These are phyloP conservation scores for Hortaea sp. DNA, from an alignment of 2,329 filamentous ascomycete genomes.

Conservation along the genomic window DNA sequence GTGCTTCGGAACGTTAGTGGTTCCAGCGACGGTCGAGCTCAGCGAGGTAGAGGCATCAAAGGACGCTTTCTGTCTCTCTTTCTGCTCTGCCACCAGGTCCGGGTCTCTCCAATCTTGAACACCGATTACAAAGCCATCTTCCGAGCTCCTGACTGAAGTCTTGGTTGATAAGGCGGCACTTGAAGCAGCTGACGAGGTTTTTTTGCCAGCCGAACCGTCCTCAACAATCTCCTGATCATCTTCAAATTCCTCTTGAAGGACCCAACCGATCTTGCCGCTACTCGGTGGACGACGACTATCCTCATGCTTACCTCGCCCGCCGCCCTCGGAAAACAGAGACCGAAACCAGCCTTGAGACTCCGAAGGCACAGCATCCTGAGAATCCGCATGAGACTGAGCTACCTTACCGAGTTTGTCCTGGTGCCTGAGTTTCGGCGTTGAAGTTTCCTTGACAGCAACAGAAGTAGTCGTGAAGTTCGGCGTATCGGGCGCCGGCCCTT, in stretches of 20 bases:
- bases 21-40: constrained; percentile 5
- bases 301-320: constrained; percentile 3
- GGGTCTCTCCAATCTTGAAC: constrained; percentile 80
- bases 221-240: constrained; percentile 42
- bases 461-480: constrained; percentile 20
- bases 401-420: constrained; percentile 2
- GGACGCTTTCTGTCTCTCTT: constrained; percentile 19
- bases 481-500: constrained; percentile 11
- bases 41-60: constrained; percentile 6
- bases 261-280: constrained; percentile 67
- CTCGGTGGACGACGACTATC: constrained; percentile 57
- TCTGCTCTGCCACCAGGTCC: constrained; percentile 48
- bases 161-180: constrained; percentile 24
- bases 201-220: constrained; percentile 16
- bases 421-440: constrained; percentile 9
- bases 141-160: constrained; percentile 20
- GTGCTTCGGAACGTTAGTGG: constrained; percentile 16
- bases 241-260: constrained; percentile 56
- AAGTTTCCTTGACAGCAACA: constrained; percentile 5
- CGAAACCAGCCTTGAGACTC: constrained; percentile 32
- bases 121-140: constrained; percentile 68
- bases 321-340: constrained; percentile 27
- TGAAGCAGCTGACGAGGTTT: constrained; percentile 8
- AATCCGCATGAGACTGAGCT: constrained; percentile 2
- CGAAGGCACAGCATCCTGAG: constrained; percentile 3